These are phyloP conservation scores for Naematelia encephala DNA, from an alignment of 768 basidiomycete species.

Conservation along the genomic window DNA sequence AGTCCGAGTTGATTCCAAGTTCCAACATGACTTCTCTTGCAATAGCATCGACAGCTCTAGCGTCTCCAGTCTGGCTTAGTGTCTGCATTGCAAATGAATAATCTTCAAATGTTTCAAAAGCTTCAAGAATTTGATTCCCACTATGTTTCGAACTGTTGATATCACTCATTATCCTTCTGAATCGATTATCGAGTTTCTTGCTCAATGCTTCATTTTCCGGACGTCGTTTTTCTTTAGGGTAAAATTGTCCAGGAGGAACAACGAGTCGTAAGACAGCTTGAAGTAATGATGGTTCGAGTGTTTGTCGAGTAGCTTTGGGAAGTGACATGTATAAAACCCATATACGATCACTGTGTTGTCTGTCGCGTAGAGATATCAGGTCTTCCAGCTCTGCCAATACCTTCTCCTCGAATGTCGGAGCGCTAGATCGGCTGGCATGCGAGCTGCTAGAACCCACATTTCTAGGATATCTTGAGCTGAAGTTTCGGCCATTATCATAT, in stretches of 20 bases:
- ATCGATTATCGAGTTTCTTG: background rate
- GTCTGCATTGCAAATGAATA: background rate
- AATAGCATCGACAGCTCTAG: background rate
- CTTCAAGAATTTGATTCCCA: no score
- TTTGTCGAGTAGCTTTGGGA: background rate
- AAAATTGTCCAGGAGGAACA: background rate
- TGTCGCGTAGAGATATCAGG: background rate
- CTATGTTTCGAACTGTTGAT: background rate
- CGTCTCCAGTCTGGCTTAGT: background rate
- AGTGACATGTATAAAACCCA: background rate
- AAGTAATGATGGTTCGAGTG: background rate
- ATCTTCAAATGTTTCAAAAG: background rate
- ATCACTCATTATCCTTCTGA: background rate
- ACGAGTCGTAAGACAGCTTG: background rate
- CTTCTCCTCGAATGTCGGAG: background rate
- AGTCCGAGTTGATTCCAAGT: background rate
- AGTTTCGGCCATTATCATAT: no score
- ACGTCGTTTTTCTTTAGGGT: background rate
- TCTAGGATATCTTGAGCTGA: no score
- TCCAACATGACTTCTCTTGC: background rate
- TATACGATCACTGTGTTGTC: background rate
- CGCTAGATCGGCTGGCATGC: no score
- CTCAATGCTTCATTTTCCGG: background rate
- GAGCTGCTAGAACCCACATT: no score
- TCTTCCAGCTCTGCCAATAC: background rate